phyloP scores from a whole-genome alignment of 306 rosid genomes.

The Abrus pulchellus region DNA sequence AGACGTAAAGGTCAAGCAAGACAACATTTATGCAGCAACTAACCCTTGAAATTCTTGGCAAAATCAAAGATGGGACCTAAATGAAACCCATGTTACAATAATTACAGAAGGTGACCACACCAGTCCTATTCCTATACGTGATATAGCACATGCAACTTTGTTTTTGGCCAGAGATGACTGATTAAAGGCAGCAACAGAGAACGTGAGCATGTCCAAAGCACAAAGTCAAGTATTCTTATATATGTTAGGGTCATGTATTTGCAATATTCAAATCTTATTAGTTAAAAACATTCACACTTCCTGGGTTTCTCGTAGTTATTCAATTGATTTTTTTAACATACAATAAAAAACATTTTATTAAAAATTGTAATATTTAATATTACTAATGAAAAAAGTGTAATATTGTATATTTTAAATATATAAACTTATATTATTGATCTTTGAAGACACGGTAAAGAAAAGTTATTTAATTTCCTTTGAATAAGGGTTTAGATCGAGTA shows the following conservation, averaged over 20 bases:
- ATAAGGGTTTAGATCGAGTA: constrained; percentile 14
- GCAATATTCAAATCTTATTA: background rate
- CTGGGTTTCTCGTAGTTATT: no score
- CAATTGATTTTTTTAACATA: no score
- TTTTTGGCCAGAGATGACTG: background rate
- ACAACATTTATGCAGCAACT: constrained; percentile 36
- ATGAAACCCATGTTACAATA: constrained; percentile 22
- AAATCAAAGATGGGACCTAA: constrained; percentile 40
- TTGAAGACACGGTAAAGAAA: no score
- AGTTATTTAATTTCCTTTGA: background rate
- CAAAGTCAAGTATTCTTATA: background rate
- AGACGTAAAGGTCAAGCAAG: constrained; percentile 37
- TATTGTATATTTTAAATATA: no score
- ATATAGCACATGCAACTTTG: constrained; percentile 7
- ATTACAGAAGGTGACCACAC: constrained; percentile 39
- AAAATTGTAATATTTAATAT: no score
- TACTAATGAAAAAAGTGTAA: no score
- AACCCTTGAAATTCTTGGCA: constrained; percentile 1
- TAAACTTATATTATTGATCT: no score
- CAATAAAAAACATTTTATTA: no score
- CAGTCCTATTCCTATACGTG: background rate
- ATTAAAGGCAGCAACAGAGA: background rate
- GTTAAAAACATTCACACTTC: no score
- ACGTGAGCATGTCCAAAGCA: background rate
- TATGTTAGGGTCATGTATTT: background rate